Evolutionary conservation across 225 moss, liverwort and hornwort species (phyloP).

Genomic region (Bryoerythrophyllum caledonicum): DNA sequence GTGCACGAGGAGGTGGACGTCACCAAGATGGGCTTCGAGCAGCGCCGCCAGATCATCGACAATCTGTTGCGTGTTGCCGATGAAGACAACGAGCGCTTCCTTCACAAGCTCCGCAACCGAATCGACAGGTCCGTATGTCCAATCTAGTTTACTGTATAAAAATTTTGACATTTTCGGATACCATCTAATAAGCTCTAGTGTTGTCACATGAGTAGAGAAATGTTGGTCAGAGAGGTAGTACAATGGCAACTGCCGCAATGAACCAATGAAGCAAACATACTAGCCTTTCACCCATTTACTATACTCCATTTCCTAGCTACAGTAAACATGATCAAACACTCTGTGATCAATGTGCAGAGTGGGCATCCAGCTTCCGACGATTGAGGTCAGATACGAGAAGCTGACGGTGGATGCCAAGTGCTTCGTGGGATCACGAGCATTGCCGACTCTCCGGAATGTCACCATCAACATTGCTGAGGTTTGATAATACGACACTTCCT

Average conservation of each 20-base stretch:
- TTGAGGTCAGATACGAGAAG: constrained; percentile 63
- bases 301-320: too few species aligned
- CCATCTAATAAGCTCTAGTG: too few species aligned
- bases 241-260: too few species aligned
- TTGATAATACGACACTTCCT: not conserved
- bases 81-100: constrained; percentile 54
- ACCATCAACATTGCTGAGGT: constrained; percentile 53
- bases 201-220: too few species aligned
- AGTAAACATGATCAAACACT: not conserved
- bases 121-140: constrained; percentile 43
- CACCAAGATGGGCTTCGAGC: constrained; percentile 40
- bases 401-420: constrained; percentile 54
- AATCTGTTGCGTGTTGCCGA: constrained; percentile 44
- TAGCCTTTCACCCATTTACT: too few species aligned
- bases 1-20: constrained; percentile 60
- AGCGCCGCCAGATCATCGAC: constrained; percentile 48
- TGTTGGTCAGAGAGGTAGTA: too few species aligned
- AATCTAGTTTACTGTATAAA: too few species aligned
- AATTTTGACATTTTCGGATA: too few species aligned
- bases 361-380: constrained; percentile 47
- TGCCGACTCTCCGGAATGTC: constrained; percentile 59
- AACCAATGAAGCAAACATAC: too few species aligned
- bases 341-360: constrained; percentile 30
- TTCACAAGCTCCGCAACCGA: constrained; percentile 51
- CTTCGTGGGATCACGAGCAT: constrained; percentile 50